Percentiles rank a stretch among this genome's conserved stretches.
Conservation (phyloP, 164 flowering plant genomes). For the Stephania cephalantha region DNA sequence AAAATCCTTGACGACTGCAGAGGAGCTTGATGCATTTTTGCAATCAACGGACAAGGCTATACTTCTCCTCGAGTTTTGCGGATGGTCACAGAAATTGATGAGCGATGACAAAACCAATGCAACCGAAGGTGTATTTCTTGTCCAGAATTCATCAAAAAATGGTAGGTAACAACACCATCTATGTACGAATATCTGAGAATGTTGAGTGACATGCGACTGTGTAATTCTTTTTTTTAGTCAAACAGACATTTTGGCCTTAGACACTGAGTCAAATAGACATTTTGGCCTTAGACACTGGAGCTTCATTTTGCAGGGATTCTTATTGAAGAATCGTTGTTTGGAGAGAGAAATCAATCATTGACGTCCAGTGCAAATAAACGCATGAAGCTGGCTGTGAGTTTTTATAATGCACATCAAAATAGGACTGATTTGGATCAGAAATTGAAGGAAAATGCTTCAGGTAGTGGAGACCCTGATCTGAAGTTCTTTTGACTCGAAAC, state of each 20-base stretch:
- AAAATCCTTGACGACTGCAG: conserved; percentile 30
- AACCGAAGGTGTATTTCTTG: conserved; percentile 21
- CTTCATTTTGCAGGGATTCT: conserved; percentile 32
- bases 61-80: conserved; percentile 77
- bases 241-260: neutral
- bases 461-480: conserved; percentile 14
- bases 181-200: too few species aligned
- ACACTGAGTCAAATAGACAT: neutral
- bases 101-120: conserved; percentile 26
- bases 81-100: conserved; percentile 62
- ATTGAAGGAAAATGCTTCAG: conserved; percentile 9
- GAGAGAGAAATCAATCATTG: conserved; percentile 27
- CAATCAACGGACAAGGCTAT: conserved; percentile 77
- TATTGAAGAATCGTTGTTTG: conserved; percentile 18
- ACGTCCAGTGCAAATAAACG: conserved; percentile 24
- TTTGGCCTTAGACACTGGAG: neutral
- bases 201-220: too few species aligned
- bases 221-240: too few species aligned
- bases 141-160: conserved; percentile 20
- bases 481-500: conserved; percentile 24
- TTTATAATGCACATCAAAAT: conserved; percentile 22
- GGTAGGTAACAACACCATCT: conserved; percentile 12
- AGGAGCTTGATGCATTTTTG: conserved; percentile 47
- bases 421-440: conserved; percentile 18
- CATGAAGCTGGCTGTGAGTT: conserved; percentile 68